These are phyloP conservation scores for Ogataea siamensis DNA, from an alignment of 805 yeast species.

Conservation along the genomic window DNA sequence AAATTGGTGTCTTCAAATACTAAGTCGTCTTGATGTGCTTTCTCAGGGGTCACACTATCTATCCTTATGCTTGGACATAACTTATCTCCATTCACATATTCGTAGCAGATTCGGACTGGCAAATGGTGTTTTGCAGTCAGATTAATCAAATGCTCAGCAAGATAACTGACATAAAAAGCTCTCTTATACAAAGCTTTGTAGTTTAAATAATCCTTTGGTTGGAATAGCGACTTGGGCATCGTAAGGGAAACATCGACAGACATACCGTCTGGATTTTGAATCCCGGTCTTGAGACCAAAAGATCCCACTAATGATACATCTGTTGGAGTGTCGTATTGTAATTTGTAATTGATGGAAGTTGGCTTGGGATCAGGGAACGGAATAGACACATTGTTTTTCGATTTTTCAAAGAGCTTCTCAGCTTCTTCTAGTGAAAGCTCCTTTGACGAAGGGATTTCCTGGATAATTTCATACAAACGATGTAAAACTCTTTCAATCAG, in stretches of 20 bases:
- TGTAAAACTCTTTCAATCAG: slow-evolving; percentile 74
- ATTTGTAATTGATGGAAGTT: slow-evolving; percentile 59
- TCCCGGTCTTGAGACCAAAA: slow-evolving; percentile 82
- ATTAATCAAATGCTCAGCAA: slow-evolving; percentile 62
- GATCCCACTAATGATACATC: slow-evolving; percentile 82
- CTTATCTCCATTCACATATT: slow-evolving; percentile 71
- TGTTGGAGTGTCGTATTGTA: slow-evolving; percentile 67
- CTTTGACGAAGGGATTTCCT: slow-evolving; percentile 57
- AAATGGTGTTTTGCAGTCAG: slow-evolving; percentile 54
- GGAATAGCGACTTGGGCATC: slow-evolving; percentile 76
- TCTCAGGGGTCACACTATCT: slow-evolving; percentile 49
- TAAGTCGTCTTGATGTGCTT: slow-evolving; percentile 46
- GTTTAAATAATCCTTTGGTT: slow-evolving; percentile 85
- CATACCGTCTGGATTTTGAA: slow-evolving; percentile 57
- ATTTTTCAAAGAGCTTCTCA: slow-evolving; percentile 46
- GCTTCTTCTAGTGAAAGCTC: slow-evolving; percentile 57
- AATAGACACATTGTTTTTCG: slow-evolving; percentile 50
- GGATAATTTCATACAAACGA: slow-evolving; percentile 65
- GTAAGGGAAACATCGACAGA: slow-evolving; percentile 77
- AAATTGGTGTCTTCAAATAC: slow-evolving; percentile 65
- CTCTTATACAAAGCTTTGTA: slow-evolving; percentile 88
- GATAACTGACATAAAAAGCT: slow-evolving; percentile 78
- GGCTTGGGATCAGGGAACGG: slow-evolving; percentile 95
- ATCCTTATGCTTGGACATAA: slow-evolving; percentile 72
- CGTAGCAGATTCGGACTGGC: slow-evolving; percentile 60